Conservation (phyloP, 73 alveolate genomes). For the Tetrahymena elliotti region DNA sequence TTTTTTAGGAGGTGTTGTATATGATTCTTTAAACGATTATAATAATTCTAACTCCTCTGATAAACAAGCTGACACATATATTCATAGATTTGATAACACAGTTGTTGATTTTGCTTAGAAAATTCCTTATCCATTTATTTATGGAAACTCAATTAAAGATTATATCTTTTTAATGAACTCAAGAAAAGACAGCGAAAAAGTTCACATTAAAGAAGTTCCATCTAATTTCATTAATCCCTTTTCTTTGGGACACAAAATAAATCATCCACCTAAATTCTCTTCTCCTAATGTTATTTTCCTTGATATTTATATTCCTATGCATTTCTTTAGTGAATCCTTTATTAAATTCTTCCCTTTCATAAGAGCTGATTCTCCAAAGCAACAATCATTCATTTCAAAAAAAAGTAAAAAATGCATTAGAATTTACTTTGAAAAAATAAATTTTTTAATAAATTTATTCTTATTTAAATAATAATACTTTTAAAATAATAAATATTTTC, state of each 20-base stretch:
- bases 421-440: background rate
- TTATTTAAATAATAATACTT: background rate
- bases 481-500: background rate
- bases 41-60: background rate
- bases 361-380: background rate
- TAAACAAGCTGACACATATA: background rate
- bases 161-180: background rate
- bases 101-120: background rate
- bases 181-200: background rate
- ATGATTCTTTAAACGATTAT: background rate
- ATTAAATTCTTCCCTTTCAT: conserved; percentile 31
- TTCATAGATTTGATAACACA: background rate
- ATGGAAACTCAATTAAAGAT: background rate
- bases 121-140: background rate
- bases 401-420: background rate
- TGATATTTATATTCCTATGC: conserved; percentile 20
- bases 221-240: conserved; percentile 19
- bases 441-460: background rate
- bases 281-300: conserved; percentile 27
- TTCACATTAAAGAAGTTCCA: background rate
- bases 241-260: conserved; percentile 29
- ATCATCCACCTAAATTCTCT: conserved; percentile 31
- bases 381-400: background rate
- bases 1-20: background rate
- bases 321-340: conserved; percentile 15